Evolutionary conservation across 1,284 basidiomycete genomes (phyloP).

Genomic region (Ustilago sp.): DNA sequence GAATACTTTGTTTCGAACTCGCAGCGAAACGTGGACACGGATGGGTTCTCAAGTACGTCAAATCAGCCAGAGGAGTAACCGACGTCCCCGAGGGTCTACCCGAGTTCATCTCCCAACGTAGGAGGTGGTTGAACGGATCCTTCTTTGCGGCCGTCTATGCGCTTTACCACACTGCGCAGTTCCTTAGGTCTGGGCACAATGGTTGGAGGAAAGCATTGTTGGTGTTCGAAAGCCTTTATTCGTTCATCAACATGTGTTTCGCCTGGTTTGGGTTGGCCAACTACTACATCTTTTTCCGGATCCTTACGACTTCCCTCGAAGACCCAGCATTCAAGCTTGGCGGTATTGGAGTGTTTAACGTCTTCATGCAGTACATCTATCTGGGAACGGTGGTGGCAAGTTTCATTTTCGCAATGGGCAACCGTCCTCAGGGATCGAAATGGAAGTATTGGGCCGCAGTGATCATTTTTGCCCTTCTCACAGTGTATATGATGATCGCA

Average conservation of each 20-base stretch:
- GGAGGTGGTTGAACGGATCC: conserved; percentile 87
- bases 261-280: conserved; percentile 92
- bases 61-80: conserved; percentile 92
- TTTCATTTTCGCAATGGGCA: conserved; percentile 97
- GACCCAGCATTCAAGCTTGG: conserved; percentile 78
- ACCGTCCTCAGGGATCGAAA: conserved; percentile 87
- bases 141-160: conserved; percentile 86
- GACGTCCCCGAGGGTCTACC: conserved; percentile 91
- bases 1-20: conserved; percentile 93
- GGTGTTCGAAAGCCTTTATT: conserved; percentile 86
- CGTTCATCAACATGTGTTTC: conserved; percentile 86
- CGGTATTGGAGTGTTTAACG: conserved; percentile 82
- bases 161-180: conserved; percentile 79
- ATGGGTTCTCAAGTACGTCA: conserved; percentile 97
- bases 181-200: conserved; percentile 86
- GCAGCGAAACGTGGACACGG: conserved; percentile 88
- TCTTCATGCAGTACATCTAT: conserved; percentile 84
- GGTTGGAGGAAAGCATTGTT: conserved; percentile 79
- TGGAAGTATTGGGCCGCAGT: conserved; percentile 88
- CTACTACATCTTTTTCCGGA: conserved; percentile 95
- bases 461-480: conserved; percentile 81
- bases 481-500: conserved; percentile 79
- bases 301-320: conserved; percentile 89
- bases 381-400: conserved; percentile 84
- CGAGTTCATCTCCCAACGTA: conserved; percentile 93